Base-by-base conservation (phyloP, 768 basidiomycete genomes). In the Naganishia onofrii region DNA sequence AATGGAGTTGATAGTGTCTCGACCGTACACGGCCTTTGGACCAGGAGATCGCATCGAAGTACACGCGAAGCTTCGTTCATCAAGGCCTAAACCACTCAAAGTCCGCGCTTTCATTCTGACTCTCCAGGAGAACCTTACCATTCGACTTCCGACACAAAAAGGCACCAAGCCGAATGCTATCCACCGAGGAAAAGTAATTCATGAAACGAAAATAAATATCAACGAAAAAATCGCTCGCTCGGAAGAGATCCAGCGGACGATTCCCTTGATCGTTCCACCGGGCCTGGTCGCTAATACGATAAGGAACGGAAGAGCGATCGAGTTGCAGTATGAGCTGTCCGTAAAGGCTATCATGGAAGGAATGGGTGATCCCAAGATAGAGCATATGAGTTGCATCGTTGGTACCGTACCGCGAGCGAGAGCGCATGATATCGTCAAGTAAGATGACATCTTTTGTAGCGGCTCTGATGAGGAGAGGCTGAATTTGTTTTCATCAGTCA, bases 31-130 rank as follows among this genome's bases (percentile, higher is more conserved):
- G 8, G 94, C 93, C 75, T 92, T 89, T 74, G 92, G 92, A 1
- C 91, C 93, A 0, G 90, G 89, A 5, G 93, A 95, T 81, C 87
- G 88, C 23, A 86, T 94, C 38, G 82, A 86, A 15, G 85, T 93
- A 57, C 84, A 84, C 38, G 90, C 90, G 0, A 86, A 87, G 9
- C 83, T 95, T 69, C 88, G 87, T 77, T 90, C 89, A 0, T 89
- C 91, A 71, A 85, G 83, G 65, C 76, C 88, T 4, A 84, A 87
- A 46, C 87, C 89, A 15, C 85, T 89, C 70, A 86, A 89, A 60
- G 84, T 95, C 4, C 89, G 91, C 44, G 89, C 90, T 6, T 93
- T 92, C 77, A 91, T 94, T 77, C 86, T 93, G 72, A 85, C 86
- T 3, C 83, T 96, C 38, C 87, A 86, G 73, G 93, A 96, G 79